These are phyloP conservation scores for Oleoguttula mirabilis DNA, from an alignment of 495 filamentous ascomycete species.

Conservation along the genomic window DNA sequence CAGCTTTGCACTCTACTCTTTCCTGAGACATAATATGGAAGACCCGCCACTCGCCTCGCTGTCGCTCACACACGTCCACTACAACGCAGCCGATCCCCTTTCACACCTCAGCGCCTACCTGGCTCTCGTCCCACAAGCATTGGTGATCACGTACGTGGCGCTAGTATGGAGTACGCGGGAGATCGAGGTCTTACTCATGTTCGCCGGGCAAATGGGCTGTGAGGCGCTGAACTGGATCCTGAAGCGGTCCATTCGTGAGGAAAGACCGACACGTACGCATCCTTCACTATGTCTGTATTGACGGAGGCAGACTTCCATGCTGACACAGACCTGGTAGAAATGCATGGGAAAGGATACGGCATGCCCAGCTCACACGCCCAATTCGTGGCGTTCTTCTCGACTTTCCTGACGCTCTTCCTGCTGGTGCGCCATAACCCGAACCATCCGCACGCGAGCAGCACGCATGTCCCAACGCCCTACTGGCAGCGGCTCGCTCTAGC, in stretches of 20 bases:
- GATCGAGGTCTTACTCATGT: constrained; percentile 79
- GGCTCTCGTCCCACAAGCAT: constrained; percentile 79
- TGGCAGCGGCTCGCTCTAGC: constrained; percentile 47
- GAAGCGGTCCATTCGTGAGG: constrained; percentile 84
- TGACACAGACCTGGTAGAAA: constrained; percentile 40
- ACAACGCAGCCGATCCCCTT: constrained; percentile 75
- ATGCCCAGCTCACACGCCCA: constrained; percentile 99
- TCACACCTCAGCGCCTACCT: constrained; percentile 87
- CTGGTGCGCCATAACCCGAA: constrained; percentile 58
- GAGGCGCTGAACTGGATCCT: constrained; percentile 86
- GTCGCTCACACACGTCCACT: constrained; percentile 90
- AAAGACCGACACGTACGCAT: constrained; percentile 56
- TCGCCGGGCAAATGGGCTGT: constrained; percentile 81
- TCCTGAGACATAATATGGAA: too few species aligned
- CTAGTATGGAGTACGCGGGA: constrained; percentile 84
- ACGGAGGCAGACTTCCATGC: background rate
- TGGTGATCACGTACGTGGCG: constrained; percentile 80
- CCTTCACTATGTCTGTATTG: background rate
- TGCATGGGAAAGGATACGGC: constrained; percentile 86
- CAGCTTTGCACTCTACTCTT: too few species aligned
- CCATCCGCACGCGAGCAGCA: constrained; percentile 33
- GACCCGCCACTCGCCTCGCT: constrained; percentile 72
- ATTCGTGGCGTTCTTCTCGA: constrained; percentile 79
- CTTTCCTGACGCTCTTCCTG: constrained; percentile 71
- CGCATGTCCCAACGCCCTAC: constrained; percentile 43